Base-by-base conservation (phyloP, 1,139 yeast genomes). In the Saccharomycopsis crataegensis region DNA sequence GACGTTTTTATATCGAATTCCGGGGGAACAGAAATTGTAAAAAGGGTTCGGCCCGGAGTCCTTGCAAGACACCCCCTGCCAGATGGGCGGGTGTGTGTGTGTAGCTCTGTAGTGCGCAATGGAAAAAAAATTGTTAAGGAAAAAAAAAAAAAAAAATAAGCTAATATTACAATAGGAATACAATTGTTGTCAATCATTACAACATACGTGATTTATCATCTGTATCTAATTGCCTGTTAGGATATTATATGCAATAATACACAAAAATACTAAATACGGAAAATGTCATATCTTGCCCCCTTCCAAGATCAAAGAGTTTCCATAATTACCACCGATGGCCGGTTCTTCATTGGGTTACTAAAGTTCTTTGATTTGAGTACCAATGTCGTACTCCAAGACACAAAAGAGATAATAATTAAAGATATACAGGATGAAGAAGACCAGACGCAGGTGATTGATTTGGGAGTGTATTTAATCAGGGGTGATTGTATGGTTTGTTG, bases 291-390 rank as follows among this genome's bases (percentile, higher is more conserved):
- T 28, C 42, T 57, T 33, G 46, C 51, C n/a, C 48, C 46, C 3
- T 57, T 55, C 37, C 46, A 50, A 22, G 60, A 63, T 42, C 57
- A 78, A 59, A 73, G 73, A 60, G 91, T 90, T 11, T 77, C 86
- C 54, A 78, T 90, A 11, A 75, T 91, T 53, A 85, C 96, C n/a
- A 79, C 94, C 1, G 96, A 88, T 64, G 97, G 95, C 17, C 72
- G 90, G 54, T 71, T 80, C 57, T 79, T 83, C 55, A 62, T 69
- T 42, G 98, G 96, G 1, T 74, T 69, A 33, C 76, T 91, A 43
- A 83, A 83, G 64, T 96, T 96, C 22, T 90, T 76, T 63, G 98
- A 91, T 66, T 83, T 85, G 62, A 74, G 85, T 50, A 85, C 95
- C 33, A 91, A 91, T 64, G 64, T 91, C 22, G 75, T 89, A 44